Evolutionary conservation across 1,284 basidiomycete species (phyloP).

Genomic region (Boletus mariae): DNA sequence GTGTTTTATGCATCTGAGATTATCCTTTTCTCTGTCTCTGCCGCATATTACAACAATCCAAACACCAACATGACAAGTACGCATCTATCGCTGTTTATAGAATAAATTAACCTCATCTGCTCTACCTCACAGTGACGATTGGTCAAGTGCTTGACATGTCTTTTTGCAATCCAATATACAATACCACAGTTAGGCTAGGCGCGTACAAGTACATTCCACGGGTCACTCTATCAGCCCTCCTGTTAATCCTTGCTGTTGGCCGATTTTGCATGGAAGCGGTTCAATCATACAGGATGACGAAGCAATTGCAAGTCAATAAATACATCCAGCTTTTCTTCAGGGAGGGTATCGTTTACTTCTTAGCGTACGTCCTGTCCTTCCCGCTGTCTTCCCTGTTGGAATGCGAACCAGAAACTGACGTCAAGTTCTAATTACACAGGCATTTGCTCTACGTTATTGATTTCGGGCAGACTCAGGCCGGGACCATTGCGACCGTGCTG

Average conservation of each 20-base stretch:
- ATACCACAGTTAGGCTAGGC: constrained; percentile 4
- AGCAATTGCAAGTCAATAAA: constrained; percentile 13
- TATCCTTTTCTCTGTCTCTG: constrained; percentile 4
- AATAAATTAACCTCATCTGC: not conserved
- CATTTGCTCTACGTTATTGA: constrained; percentile 16
- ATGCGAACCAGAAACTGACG: not conserved
- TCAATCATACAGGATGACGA: constrained; percentile 11
- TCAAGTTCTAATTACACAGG: constrained; percentile 1
- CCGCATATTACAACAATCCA: constrained; percentile 12
- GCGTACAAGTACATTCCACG: constrained; percentile 14
- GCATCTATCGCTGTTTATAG: not conserved
- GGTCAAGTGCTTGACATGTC: constrained; percentile 17
- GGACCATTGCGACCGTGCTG: not conserved
- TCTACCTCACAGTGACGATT: constrained; percentile 8
- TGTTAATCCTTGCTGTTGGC: constrained; percentile 14
- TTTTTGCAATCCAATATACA: constrained; percentile 10
- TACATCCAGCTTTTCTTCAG: constrained; percentile 15
- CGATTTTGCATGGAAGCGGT: constrained; percentile 11
- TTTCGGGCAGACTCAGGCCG: constrained; percentile 1
- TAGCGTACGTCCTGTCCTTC: constrained; percentile 15
- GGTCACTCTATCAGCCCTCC: constrained; percentile 15
- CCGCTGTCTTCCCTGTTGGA: not conserved
- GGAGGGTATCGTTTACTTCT: constrained; percentile 17
- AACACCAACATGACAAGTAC: constrained; percentile 11
- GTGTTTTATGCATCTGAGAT: constrained; percentile 11